These are phyloP conservation scores for Heritiera littoralis DNA, from an alignment of 345 rosid genomes.

Conservation along the genomic window DNA sequence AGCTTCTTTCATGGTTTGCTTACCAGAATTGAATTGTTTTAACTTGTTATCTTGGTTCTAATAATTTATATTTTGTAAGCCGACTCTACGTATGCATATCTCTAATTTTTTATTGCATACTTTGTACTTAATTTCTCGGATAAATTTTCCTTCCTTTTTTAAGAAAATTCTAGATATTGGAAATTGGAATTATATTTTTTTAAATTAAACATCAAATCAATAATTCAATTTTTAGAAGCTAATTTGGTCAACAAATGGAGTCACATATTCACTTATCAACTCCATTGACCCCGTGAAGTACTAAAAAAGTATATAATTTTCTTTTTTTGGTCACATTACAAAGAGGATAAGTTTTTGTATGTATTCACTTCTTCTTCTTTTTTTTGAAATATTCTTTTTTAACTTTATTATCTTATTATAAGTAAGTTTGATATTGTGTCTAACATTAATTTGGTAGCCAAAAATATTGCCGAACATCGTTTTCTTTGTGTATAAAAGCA, in stretches of 20 bases:
- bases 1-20: background rate
- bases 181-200: background rate
- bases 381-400: background rate
- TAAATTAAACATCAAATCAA: background rate
- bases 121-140: too few species aligned
- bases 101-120: background rate
- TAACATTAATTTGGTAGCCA: background rate
- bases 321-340: too few species aligned
- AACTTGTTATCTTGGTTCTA: background rate
- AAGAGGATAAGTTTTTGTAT: background rate
- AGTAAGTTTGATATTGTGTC: background rate
- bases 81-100: background rate
- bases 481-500: background rate
- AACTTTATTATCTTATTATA: background rate
- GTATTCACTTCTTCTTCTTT: background rate
- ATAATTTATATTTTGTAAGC: background rate
- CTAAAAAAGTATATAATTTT: background rate
- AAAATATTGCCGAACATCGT: background rate
- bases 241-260: background rate
- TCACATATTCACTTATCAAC: background rate
- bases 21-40: background rate
- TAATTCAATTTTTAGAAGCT: background rate
- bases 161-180: background rate
- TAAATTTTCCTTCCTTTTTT: too few species aligned
- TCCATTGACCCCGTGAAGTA: conserved; percentile 4